Percentiles rank a stretch among this genome's conserved stretches.
phyloP scores from a whole-genome alignment of 768 basidiomycete species.

The Steccherinum ochraceum region DNA sequence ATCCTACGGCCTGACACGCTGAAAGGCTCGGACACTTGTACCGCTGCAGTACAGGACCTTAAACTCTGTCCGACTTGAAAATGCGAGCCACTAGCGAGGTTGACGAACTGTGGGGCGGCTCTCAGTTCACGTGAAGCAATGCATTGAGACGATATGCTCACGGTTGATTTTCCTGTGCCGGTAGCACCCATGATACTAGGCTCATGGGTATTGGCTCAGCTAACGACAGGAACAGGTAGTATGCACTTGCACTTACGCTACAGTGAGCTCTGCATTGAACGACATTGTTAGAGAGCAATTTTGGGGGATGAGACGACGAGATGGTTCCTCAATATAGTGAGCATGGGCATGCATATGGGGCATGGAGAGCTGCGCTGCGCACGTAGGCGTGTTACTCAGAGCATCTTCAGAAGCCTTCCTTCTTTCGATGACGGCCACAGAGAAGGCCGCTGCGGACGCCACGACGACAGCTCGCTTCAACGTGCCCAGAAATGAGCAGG shows the following conservation, averaged over 20 bases:
- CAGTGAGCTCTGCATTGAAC: neutral
- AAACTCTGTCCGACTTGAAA: constrained; percentile 41
- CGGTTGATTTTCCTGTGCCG: constrained; percentile 14
- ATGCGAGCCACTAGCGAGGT: constrained; percentile 43
- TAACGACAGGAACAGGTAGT: neutral
- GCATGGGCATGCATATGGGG: no score
- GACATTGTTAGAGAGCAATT: neutral
- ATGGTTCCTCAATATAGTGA: no score
- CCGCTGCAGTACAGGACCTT: constrained; percentile 44
- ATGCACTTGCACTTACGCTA: neutral
- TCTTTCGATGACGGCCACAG: no score
- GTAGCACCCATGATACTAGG: constrained; percentile 13
- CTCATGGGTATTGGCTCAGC: neutral
- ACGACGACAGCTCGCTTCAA: no score
- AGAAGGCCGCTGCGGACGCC: no score
- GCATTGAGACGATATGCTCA: constrained; percentile 1
- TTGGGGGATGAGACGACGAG: constrained; percentile 2
- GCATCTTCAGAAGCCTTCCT: no score
- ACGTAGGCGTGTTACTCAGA: no score
- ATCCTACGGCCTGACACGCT: constrained; percentile 36
- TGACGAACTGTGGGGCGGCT: constrained; percentile 39
- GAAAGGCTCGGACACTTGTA: constrained; percentile 40
- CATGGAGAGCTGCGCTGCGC: no score
- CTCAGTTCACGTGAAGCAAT: neutral
- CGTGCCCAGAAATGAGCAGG: no score